Conservation (phyloP, 768 basidiomycete genomes). For the Cyclocybe aegerita region DNA sequence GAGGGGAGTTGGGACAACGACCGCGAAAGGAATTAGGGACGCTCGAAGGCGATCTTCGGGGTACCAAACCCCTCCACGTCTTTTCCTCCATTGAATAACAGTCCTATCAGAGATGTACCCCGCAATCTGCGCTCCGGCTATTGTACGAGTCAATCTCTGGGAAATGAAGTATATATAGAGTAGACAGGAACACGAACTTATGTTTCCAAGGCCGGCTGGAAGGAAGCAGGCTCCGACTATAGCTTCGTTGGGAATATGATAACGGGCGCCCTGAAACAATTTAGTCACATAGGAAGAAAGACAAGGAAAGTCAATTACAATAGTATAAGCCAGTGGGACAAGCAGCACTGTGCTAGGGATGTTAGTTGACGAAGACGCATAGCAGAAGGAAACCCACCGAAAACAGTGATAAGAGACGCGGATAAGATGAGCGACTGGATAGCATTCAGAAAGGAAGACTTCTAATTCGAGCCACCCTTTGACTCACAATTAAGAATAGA, state of each 20-base stretch:
- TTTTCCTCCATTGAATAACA: constrained; percentile 45
- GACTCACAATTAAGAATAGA: constrained; percentile 50
- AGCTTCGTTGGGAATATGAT: constrained; percentile 55
- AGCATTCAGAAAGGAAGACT: too few relatives aligned
- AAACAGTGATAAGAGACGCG: constrained; percentile 12
- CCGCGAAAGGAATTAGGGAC: constrained; percentile 40
- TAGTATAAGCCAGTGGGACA: constrained; percentile 63
- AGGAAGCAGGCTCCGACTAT: constrained; percentile 60
- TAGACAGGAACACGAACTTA: constrained; percentile 37
- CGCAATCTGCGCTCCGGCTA: constrained; percentile 15
- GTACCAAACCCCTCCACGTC: constrained; percentile 56
- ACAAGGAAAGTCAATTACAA: constrained; percentile 39
- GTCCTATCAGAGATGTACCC: constrained; percentile 51
- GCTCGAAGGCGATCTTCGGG: constrained; percentile 70
- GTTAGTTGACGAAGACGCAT: not conserved
- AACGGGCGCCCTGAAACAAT: constrained; percentile 50
- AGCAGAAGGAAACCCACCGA: constrained; percentile 8
- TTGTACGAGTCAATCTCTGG: too few relatives aligned
- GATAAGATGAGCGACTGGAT: constrained; percentile 11
- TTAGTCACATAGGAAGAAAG: not conserved
- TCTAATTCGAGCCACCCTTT: not conserved
- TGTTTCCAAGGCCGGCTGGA: constrained; percentile 59
- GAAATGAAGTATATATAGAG: not conserved
- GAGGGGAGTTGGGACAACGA: constrained; percentile 55
- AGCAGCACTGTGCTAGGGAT: constrained; percentile 39